These are phyloP conservation scores for Papilionanthe hybrid DNA, from an alignment of 116 monocot species.

Conservation along the genomic window DNA sequence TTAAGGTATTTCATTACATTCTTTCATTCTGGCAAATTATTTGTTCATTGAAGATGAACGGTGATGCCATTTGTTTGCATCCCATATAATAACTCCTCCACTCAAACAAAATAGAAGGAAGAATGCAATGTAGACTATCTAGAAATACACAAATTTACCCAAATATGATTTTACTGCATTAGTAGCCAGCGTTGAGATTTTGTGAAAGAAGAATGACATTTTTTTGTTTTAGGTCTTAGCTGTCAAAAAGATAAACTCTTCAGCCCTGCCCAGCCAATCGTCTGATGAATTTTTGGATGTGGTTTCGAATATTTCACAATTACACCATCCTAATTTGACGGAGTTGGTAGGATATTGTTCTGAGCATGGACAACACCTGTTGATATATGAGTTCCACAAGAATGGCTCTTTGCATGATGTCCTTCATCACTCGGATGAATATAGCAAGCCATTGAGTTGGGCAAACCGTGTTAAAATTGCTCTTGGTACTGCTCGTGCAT, in stretches of 20 bases:
- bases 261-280: constrained; percentile 10
- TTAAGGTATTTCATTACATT: background rate
- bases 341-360: constrained; percentile 25
- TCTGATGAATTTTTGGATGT: constrained; percentile 17
- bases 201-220: constrained; percentile 1
- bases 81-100: background rate
- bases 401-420: constrained; percentile 22
- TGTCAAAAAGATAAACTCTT: constrained; percentile 27
- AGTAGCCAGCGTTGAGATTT: background rate
- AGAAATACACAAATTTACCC: background rate
- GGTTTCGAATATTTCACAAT: constrained; percentile 18
- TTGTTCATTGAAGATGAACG: background rate
- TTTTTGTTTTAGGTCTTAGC: constrained; percentile 16
- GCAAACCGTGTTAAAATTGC: constrained; percentile 25
- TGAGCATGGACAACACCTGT: constrained; percentile 26
- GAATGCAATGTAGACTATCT: background rate
- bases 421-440: constrained; percentile 22
- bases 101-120: background rate
- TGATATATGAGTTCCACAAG: constrained; percentile 19
- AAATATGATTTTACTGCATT: background rate
- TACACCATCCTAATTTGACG: constrained; percentile 23
- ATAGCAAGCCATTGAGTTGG: constrained; percentile 26
- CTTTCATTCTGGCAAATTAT: background rate
- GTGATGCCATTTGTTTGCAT: background rate
- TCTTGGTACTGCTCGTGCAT: constrained; percentile 22